Evolutionary conservation across 805 yeast species (phyloP).

Genomic region (Clavispora vitiphila): DNA sequence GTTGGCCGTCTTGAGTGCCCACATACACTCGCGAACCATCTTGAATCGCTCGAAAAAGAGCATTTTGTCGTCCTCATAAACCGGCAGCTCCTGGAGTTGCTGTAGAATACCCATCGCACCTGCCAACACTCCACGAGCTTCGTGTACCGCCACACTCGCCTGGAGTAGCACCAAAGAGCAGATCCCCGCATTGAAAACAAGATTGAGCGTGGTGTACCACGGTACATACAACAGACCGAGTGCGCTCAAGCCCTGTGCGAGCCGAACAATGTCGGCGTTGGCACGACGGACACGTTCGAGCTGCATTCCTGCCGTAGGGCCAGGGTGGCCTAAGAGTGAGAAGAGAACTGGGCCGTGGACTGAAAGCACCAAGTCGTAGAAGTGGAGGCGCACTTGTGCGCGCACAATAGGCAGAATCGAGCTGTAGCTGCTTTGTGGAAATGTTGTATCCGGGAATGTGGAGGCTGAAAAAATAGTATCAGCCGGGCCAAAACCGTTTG

Average conservation of each 20-base stretch:
- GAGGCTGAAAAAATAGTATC: constrained; percentile 10
- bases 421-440: too few relatives aligned
- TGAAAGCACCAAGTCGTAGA: constrained; percentile 30
- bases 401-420: constrained; percentile 21
- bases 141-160: constrained; percentile 30
- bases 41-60: constrained; percentile 31
- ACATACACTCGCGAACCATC: constrained; percentile 58
- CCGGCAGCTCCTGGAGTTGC: constrained; percentile 24
- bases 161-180: constrained; percentile 38
- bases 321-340: constrained; percentile 28
- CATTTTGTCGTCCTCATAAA: constrained; percentile 26
- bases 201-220: constrained; percentile 47
- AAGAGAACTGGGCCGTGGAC: constrained; percentile 33
- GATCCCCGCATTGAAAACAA: constrained; percentile 43
- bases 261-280: constrained; percentile 24
- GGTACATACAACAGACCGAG: constrained; percentile 35
- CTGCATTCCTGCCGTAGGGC: constrained; percentile 27
- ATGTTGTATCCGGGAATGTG: too few relatives aligned
- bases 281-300: constrained; percentile 26
- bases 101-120: constrained; percentile 21
- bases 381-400: constrained; percentile 36
- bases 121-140: constrained; percentile 21
- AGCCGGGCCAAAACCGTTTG: constrained; percentile 29
- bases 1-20: constrained; percentile 56
- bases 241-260: background rate